Percentiles rank a stretch among this genome's conserved stretches.
phyloP scores from a whole-genome alignment of 177 flowering plant genomes.

The Vitis hybrid region DNA sequence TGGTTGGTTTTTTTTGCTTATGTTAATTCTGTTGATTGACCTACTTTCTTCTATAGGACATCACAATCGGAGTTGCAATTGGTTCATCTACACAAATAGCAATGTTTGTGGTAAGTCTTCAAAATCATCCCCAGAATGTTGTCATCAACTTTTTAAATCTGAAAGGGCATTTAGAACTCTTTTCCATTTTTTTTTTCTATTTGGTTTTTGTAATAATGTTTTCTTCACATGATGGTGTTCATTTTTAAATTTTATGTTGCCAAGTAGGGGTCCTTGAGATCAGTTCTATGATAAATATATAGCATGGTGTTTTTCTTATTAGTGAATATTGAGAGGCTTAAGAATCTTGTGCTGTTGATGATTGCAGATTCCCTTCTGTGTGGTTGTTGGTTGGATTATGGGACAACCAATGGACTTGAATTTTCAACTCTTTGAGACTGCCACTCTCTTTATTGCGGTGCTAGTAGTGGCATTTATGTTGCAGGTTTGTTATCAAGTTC shows the following conservation, averaged over 20 bases:
- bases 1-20: background rate
- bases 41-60: conserved; percentile 40
- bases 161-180: background rate
- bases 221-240: background rate
- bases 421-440: conserved; percentile 73
- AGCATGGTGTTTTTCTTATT: too few species aligned
- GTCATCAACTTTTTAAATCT: background rate
- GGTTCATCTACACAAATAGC: conserved; percentile 79
- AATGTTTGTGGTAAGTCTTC: conserved; percentile 64
- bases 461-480: conserved; percentile 74
- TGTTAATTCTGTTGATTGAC: background rate
- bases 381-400: conserved; percentile 69
- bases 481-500: conserved; percentile 40
- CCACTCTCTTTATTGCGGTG: conserved; percentile 66
- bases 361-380: conserved; percentile 76
- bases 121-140: background rate
- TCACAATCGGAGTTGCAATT: conserved; percentile 70
- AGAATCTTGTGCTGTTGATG: conserved; percentile 10
- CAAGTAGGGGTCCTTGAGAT: too few species aligned
- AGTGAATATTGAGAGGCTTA: too few species aligned
- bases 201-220: background rate
- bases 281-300: too few species aligned
- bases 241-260: too few species aligned
- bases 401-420: conserved; percentile 67
- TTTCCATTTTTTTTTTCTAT: too few species aligned